Percentiles rank a stretch among this genome's conserved stretches.
These are phyloP conservation scores for Closterium sp. DNA, from an alignment of 139 green algal genomes.

Conservation along the genomic window DNA sequence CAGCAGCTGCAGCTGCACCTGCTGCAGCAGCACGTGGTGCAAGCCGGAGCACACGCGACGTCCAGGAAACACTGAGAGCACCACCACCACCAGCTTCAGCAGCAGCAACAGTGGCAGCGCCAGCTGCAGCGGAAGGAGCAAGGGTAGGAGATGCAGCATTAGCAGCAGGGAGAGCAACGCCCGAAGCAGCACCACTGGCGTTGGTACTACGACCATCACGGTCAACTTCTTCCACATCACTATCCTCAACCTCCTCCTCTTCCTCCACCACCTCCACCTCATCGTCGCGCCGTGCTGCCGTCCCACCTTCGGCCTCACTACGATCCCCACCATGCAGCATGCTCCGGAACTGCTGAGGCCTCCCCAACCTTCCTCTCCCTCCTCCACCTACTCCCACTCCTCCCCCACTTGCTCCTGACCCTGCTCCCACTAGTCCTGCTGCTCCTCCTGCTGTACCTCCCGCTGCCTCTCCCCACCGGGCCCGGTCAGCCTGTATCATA, in stretches of 20 bases:
- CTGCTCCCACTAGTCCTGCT: neutral
- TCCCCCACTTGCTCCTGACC: neutral
- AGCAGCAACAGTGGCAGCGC: neutral
- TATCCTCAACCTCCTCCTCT: neutral
- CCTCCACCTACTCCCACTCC: neutral
- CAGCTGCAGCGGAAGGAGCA: neutral
- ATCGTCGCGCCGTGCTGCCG: neutral
- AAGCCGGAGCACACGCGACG: neutral
- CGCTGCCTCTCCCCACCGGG: neutral
- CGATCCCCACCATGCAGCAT: neutral
- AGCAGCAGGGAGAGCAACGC: neutral
- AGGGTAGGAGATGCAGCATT: too few relatives aligned
- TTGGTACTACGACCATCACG: neutral
- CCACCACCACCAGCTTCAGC: neutral
- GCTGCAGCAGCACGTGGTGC: neutral
- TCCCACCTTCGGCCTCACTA: neutral
- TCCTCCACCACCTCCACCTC: neutral
- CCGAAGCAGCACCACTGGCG: neutral
- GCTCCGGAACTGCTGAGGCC: neutral
- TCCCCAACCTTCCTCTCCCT: neutral
- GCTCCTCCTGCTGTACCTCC: neutral
- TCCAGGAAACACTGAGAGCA: neutral
- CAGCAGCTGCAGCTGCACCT: neutral
- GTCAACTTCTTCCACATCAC: neutral
- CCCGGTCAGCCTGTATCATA: neutral